Percentiles rank a stretch among this genome's conserved stretches.
Conservation (phyloP, 1,284 basidiomycete genomes). For the Abortiporus biennis region DNA sequence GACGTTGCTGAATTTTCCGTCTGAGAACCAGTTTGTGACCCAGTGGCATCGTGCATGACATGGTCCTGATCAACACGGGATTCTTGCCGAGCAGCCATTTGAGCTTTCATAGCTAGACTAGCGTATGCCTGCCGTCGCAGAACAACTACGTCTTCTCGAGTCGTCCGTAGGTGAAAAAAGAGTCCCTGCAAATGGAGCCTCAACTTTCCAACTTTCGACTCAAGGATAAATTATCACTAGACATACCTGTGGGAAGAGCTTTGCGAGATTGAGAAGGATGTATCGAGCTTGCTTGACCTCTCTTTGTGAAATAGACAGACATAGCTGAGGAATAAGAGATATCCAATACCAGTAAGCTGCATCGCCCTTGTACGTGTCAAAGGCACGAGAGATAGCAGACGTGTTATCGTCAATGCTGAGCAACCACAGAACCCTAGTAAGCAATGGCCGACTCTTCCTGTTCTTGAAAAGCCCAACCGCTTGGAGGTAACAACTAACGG, state of each 20-base stretch:
- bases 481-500: constrained; percentile 97
- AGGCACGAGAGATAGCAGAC: constrained; percentile 79
- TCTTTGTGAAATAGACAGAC: constrained; percentile 83
- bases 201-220: too few relatives aligned
- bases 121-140: constrained; percentile 37
- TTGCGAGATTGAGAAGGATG: constrained; percentile 87
- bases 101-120: constrained; percentile 25
- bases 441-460: constrained; percentile 87
- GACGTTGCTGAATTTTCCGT: not conserved
- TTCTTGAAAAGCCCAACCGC: constrained; percentile 96
- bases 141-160: constrained; percentile 81
- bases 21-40: not conserved
- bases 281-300: constrained; percentile 93
- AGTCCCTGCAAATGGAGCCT: constrained; percentile 75
- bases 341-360: constrained; percentile 99
- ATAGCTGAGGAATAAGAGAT: constrained; percentile 94
- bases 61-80: constrained; percentile 7
- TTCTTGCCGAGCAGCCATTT: constrained; percentile 1
- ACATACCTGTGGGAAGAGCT: constrained; percentile 89
- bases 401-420: constrained; percentile 86
- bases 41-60: constrained; percentile 8
- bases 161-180: constrained; percentile 93
- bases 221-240: too few relatives aligned
- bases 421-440: constrained; percentile 95
- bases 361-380: constrained; percentile 96